A percentile compares a stretch with the other conserved stretches of the same genome.
phyloP scores from a whole-genome alignment of 2,329 filamentous ascomycete species.

The Trichophyton schoenleinii region DNA sequence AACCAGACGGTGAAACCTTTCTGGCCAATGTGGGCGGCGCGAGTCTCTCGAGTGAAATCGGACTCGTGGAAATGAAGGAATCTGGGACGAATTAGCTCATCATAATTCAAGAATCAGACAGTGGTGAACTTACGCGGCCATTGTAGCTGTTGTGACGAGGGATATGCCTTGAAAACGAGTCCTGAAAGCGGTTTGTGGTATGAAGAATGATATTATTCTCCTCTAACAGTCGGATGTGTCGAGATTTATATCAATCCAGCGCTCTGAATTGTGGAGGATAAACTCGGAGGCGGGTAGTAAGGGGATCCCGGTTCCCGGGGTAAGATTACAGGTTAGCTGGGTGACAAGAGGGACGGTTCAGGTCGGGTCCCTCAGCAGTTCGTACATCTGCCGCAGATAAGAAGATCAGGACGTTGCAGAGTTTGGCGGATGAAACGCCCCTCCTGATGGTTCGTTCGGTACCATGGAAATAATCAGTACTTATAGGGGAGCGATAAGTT shows the following conservation, averaged over 20 bases:
- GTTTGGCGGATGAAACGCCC: not conserved
- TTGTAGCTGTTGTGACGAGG: too few species aligned
- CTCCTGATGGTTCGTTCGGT: not conserved
- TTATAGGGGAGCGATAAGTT: too few species aligned
- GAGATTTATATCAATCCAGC: not conserved
- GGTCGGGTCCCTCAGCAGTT: not conserved
- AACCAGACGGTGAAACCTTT: slow-evolving; percentile 94
- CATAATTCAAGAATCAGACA: too few species aligned
- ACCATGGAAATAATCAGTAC: too few species aligned
- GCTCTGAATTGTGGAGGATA: not conserved
- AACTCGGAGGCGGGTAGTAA: not conserved
- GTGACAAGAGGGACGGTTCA: not conserved
- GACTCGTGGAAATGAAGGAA: slow-evolving; percentile 38
- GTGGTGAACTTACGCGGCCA: too few species aligned
- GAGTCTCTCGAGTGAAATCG: slow-evolving; percentile 28
- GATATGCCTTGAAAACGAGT: too few species aligned
- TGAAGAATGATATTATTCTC: too few species aligned
- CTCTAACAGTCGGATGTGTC: too few species aligned
- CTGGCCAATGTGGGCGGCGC: slow-evolving; percentile 53
- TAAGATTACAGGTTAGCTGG: not conserved
- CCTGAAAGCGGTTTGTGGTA: too few species aligned
- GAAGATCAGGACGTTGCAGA: not conserved
- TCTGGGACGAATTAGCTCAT: slow-evolving; percentile 18
- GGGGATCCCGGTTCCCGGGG: not conserved
- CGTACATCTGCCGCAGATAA: not conserved